Evolutionary conservation across 306 rosid genomes (phyloP), one percentile per base, ranked within the genome.

Genomic region (Macrotyloma uniflorum): DNA sequence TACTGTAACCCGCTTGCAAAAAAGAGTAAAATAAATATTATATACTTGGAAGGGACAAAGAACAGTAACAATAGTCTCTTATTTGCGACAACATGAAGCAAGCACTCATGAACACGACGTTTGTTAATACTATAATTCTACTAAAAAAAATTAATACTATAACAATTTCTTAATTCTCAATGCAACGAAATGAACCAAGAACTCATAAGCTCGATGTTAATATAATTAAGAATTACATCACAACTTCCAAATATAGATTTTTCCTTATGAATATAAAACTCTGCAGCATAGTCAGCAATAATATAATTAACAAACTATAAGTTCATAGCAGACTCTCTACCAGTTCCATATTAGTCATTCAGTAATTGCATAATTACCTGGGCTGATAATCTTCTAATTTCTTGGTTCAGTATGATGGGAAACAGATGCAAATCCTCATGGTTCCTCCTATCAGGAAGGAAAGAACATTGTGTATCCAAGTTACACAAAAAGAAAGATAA

Each of bases 381-480:
- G 71, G 84, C 76, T 18, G 98, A 92, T 47, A 95, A 80, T 84
- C 88, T 91, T 88, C 91, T 87, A 80, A 92, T 88, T 88, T 95
- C 98, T 75, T 95, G 98, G 81, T 91, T 95, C 85, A 95, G 85
- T 70, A 95, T 88, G 79, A 88, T 57, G 63, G 88, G 84, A 61
- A 92, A 87, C 23, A 95, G 92, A 80, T 91, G 90, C 88, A 92
- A 4, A 82, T 95, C 98, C 84, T 95, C 98, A 8, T 88, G 91
- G 84, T 84, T 88, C 83, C 98, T 92, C 98, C 98, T 95, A 61
- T 54, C 77, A 58, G 74, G 47, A 57, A 54, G 77, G 49, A n/a
- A 51, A 70, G 11, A 35, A 28, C 40, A 64, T 12, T 23, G 75
- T 14, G 9, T 28, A 64, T 74, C 75, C 54, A 46, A 23, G 50